Percentiles rank a stretch among this genome's conserved stretches.
Evolutionary conservation across 2,329 filamentous ascomycete species (phyloP).

Genomic region (Berkeleyomyces rouxiae): DNA sequence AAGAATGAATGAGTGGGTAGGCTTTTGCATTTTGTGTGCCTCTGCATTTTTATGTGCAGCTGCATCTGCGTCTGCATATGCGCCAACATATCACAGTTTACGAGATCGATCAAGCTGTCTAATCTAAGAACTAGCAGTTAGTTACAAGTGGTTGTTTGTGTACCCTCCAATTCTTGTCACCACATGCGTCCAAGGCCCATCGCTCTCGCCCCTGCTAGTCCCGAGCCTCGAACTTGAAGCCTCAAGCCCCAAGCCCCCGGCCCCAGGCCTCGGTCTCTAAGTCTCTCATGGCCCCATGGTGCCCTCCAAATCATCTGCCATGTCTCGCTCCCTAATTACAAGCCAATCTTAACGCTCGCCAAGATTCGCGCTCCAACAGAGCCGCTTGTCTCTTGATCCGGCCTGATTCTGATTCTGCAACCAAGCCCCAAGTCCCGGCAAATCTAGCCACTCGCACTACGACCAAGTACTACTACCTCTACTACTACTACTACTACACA

Average conservation of each 20-base stretch:
- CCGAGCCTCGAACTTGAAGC: not conserved
- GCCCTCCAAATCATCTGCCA: not conserved
- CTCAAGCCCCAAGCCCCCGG: too few species aligned
- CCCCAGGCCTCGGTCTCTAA: too few species aligned
- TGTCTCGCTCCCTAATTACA: not conserved
- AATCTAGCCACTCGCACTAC: not conserved
- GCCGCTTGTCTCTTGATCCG: not conserved
- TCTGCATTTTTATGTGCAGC: too few species aligned
- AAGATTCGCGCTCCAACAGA: not conserved
- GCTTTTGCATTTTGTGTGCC: too few species aligned
- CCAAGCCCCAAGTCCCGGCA: not conserved
- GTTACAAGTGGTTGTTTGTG: too few species aligned
- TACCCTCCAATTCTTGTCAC: not conserved
- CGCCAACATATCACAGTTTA: too few species aligned
- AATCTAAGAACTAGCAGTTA: too few species aligned
- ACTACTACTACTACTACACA: not conserved
- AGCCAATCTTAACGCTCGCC: not conserved
- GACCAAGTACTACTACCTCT: too few species aligned
- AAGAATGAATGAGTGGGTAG: not conserved
- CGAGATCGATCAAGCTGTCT: too few species aligned
- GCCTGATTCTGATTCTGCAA: too few species aligned
- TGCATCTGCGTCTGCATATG: too few species aligned
- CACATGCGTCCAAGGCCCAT: not conserved
- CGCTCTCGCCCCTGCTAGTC: not conserved
- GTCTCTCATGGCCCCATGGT: not conserved